Conservation (phyloP, 1,284 basidiomycete genomes). For the Moesziomyces sp. region DNA sequence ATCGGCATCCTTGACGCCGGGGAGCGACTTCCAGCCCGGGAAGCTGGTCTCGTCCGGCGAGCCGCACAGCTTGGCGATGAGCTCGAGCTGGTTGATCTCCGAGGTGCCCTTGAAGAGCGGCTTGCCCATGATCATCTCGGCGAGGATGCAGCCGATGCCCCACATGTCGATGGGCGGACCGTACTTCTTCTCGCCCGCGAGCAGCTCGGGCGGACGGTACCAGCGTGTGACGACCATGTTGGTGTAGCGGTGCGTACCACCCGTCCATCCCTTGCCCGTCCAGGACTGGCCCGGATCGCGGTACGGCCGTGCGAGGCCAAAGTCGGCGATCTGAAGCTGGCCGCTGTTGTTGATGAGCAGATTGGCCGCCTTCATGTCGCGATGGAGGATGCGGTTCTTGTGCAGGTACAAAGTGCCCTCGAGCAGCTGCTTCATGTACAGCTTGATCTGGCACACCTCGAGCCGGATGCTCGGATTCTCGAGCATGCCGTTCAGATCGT, state of each 20-base stretch:
- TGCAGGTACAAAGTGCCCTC: slow-evolving; percentile 97
- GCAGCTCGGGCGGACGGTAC: slow-evolving; percentile 95
- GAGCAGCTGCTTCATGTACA: slow-evolving; percentile 93
- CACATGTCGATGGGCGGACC: slow-evolving; percentile 96
- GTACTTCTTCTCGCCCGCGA: slow-evolving; percentile 87
- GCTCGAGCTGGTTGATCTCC: slow-evolving; percentile 89
- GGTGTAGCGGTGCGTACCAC: slow-evolving; percentile 76
- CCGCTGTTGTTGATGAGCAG: slow-evolving; percentile 84
- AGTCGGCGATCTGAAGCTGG: slow-evolving; percentile 79
- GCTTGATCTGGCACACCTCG: slow-evolving; percentile 77
- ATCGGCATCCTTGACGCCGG: slow-evolving; percentile 65
- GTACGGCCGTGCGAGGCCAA: slow-evolving; percentile 84
- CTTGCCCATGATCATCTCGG: slow-evolving; percentile 89
- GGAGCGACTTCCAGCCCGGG: slow-evolving; percentile 78
- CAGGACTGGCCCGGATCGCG: slow-evolving; percentile 59
- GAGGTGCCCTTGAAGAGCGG: slow-evolving; percentile 89
- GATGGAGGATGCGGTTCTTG: slow-evolving; percentile 93
- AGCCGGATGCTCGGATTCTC: slow-evolving; percentile 70
- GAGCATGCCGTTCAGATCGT: slow-evolving; percentile 92
- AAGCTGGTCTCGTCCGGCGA: slow-evolving; percentile 79
- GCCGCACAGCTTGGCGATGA: slow-evolving; percentile 89
- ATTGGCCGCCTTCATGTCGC: slow-evolving; percentile 99
- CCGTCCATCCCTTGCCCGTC: slow-evolving; percentile 56
- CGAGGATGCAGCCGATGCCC: slow-evolving; percentile 97
- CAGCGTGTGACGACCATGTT: slow-evolving; percentile 99